These are phyloP conservation scores for Cercospora sp. DNA, from an alignment of 2,329 filamentous ascomycete genomes.

Conservation along the genomic window DNA sequence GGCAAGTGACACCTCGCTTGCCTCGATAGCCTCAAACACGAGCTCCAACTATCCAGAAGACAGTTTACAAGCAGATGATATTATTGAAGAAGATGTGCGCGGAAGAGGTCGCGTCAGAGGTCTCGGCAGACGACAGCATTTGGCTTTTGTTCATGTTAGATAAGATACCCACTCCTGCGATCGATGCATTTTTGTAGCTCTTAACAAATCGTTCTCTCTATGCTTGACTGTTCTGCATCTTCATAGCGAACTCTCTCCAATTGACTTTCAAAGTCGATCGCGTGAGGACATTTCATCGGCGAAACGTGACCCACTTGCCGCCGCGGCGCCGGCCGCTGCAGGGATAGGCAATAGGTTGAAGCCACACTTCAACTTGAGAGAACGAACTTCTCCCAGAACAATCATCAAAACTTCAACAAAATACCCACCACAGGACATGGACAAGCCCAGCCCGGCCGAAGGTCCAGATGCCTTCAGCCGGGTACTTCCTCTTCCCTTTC, in stretches of 20 bases:
- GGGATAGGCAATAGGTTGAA: background rate
- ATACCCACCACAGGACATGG: slow-evolving; percentile 8
- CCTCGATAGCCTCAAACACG: slow-evolving; percentile 7
- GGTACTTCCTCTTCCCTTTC: slow-evolving; percentile 83
- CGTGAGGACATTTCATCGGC: background rate
- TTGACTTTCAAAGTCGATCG: no score
- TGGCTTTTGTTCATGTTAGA: background rate
- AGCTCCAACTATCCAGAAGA: slow-evolving; percentile 24
- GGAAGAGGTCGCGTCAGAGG: slow-evolving; percentile 19
- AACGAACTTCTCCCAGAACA: background rate
- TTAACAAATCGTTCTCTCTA: background rate
- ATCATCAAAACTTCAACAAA: slow-evolving; percentile 2
- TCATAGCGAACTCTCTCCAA: background rate
- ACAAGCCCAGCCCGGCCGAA: slow-evolving; percentile 27
- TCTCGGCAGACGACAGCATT: background rate
- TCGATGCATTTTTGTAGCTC: background rate
- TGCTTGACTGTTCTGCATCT: background rate
- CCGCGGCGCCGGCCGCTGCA: background rate
- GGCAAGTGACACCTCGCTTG: slow-evolving; percentile 6
- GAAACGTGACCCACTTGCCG: background rate
- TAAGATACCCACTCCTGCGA: slow-evolving; percentile 13
- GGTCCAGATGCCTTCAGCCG: slow-evolving; percentile 81
- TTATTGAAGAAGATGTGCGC: slow-evolving; percentile 20
- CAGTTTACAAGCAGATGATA: slow-evolving; percentile 25
- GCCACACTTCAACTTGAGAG: slow-evolving; percentile 6